Conservation (phyloP, 176 grass and related monocot genomes). For the Eragrostis curvula region DNA sequence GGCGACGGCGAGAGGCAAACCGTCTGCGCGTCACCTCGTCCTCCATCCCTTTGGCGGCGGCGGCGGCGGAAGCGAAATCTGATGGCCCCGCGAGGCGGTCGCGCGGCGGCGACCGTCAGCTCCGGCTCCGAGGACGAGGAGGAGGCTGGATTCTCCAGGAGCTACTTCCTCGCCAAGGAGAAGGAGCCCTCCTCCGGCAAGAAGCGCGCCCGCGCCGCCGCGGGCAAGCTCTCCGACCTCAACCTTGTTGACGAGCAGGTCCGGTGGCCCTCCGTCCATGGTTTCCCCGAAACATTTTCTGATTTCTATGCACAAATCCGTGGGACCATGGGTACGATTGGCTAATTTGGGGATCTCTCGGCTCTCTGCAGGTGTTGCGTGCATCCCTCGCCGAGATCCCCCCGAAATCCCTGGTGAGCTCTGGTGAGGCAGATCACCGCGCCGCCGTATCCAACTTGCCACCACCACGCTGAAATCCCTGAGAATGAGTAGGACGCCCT, state of each 20-base stretch:
- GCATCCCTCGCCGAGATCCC: slow-evolving; percentile 59
- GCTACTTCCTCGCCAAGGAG: slow-evolving; percentile 97
- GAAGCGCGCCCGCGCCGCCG: slow-evolving; percentile 51
- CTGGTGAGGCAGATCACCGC: too few species aligned
- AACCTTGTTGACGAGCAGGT: slow-evolving; percentile 88
- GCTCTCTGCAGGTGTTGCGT: slow-evolving; percentile 59
- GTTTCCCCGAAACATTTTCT: not conserved
- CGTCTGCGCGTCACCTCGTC: too few species aligned
- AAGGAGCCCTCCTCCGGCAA: slow-evolving; percentile 66
- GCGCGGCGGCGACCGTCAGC: slow-evolving; percentile 16
- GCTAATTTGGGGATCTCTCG: slow-evolving; percentile 1
- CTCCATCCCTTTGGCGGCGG: too few species aligned
- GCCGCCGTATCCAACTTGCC: too few species aligned
- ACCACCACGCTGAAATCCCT: too few species aligned
- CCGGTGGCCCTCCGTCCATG: too few species aligned
- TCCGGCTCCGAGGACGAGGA: slow-evolving; percentile 53
- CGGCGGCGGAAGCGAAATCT: too few species aligned
- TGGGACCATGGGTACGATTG: not conserved
- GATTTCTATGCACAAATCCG: not conserved
- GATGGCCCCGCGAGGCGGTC: too few species aligned
- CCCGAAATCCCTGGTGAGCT: too few species aligned
- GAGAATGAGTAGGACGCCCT: too few species aligned
- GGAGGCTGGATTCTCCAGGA: slow-evolving; percentile 78
- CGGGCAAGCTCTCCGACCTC: slow-evolving; percentile 72
- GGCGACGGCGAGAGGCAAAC: too few species aligned